These are phyloP conservation scores for Curvularia verruculosa DNA, from an alignment of 2,329 filamentous ascomycete genomes.

Conservation along the genomic window DNA sequence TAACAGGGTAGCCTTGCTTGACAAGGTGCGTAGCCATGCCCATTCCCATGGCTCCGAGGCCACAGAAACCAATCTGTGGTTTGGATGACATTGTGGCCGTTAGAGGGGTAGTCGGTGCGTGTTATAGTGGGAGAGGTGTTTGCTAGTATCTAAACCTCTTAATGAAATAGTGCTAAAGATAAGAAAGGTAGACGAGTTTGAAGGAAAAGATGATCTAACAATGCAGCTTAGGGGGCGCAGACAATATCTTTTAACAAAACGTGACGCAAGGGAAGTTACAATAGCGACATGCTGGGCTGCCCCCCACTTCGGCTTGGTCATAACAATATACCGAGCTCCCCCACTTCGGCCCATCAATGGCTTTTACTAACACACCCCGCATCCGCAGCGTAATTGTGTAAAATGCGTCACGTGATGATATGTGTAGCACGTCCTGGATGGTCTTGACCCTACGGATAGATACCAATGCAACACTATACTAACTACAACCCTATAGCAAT, in stretches of 20 bases:
- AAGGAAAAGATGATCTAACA: background rate
- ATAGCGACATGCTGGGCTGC: background rate
- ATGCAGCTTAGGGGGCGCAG: background rate
- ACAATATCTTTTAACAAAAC: background rate
- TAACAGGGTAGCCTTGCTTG: conserved; percentile 69
- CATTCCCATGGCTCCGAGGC: conserved; percentile 81
- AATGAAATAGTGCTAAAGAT: background rate
- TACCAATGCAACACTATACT: background rate
- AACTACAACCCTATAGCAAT: background rate
- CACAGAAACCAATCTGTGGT: conserved; percentile 68
- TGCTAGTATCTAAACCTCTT: background rate
- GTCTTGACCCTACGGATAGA: too few species aligned
- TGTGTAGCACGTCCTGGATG: background rate
- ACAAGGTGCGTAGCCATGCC: conserved; percentile 79
- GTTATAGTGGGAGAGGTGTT: background rate
- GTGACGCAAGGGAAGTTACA: background rate
- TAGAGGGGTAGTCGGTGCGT: background rate
- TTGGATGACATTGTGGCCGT: conserved; percentile 44
- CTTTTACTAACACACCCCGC: background rate
- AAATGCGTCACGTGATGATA: background rate
- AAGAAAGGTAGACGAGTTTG: background rate
- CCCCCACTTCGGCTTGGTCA: background rate
- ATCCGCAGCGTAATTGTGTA: background rate
- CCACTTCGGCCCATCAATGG: background rate
- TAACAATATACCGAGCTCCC: background rate